These are phyloP conservation scores for Daldinia bambusicola DNA, from an alignment of 495 filamentous ascomycete species.

Conservation along the genomic window DNA sequence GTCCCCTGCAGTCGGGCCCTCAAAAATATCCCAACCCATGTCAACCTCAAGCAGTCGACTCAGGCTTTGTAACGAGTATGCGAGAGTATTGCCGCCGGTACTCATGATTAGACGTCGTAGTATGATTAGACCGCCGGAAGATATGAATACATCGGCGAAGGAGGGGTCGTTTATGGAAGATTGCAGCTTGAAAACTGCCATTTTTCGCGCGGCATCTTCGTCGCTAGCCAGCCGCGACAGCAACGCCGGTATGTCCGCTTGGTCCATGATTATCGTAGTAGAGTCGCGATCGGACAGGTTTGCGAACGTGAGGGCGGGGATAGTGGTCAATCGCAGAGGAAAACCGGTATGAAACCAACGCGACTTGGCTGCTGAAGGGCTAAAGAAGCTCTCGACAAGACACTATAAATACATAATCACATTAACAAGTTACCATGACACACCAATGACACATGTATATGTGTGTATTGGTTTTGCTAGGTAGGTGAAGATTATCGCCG, in stretches of 20 bases:
- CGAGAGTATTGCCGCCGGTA: slow-evolving; percentile 90
- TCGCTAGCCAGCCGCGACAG: slow-evolving; percentile 66
- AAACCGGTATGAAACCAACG: slow-evolving; percentile 25
- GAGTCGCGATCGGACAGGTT: slow-evolving; percentile 24
- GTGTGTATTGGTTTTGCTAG: not conserved
- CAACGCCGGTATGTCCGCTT: slow-evolving; percentile 66
- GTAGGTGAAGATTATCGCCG: slow-evolving; percentile 2
- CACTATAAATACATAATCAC: slow-evolving; percentile 41
- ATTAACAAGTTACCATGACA: slow-evolving; percentile 13
- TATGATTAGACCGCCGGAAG: slow-evolving; percentile 82
- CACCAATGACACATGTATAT: slow-evolving; percentile 15
- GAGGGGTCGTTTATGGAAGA: slow-evolving; percentile 92
- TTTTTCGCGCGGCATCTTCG: slow-evolving; percentile 93
- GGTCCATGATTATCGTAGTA: slow-evolving; percentile 53
- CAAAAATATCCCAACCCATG: slow-evolving; percentile 92
- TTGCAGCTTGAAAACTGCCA: slow-evolving; percentile 98
- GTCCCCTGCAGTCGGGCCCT: slow-evolving; percentile 59
- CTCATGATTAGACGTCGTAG: slow-evolving; percentile 83
- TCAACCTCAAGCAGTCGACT: slow-evolving; percentile 90
- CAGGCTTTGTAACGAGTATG: slow-evolving; percentile 91
- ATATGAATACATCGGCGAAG: slow-evolving; percentile 96
- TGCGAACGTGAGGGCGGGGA: slow-evolving; percentile 25
- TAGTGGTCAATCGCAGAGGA: slow-evolving; percentile 15
- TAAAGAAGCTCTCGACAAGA: slow-evolving; percentile 24
- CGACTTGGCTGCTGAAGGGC: slow-evolving; percentile 33